phyloP scores from a whole-genome alignment of 805 yeast species.

The Ogataea trehalophila region DNA sequence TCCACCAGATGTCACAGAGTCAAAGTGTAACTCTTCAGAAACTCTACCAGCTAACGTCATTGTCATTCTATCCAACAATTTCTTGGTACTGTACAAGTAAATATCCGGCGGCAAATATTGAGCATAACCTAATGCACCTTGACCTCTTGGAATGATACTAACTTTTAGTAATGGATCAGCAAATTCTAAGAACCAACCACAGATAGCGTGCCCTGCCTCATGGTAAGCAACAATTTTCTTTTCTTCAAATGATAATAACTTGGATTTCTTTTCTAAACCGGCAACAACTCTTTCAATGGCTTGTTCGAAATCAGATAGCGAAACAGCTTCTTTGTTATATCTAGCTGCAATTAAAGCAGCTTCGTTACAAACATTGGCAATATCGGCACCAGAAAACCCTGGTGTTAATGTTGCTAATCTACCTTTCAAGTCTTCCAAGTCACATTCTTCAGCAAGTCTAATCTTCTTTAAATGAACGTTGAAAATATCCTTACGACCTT shows the following conservation, averaged over 20 bases:
- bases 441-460: constrained; percentile 40
- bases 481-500: constrained; percentile 84
- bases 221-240: constrained; percentile 86
- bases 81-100: constrained; percentile 70
- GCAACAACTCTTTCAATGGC: constrained; percentile 94
- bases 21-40: constrained; percentile 84
- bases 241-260: constrained; percentile 73
- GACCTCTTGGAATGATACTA: constrained; percentile 92
- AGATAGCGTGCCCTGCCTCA: constrained; percentile 95
- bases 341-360: constrained; percentile 94
- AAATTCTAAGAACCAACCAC: constrained; percentile 85
- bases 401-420: constrained; percentile 89
- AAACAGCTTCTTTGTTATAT: constrained; percentile 56
- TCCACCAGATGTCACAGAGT: constrained; percentile 87
- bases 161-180: constrained; percentile 92
- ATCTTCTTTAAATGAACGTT: constrained; percentile 70
- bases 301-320: constrained; percentile 73
- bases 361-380: constrained; percentile 91
- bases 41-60: constrained; percentile 94
- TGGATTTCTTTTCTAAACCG: constrained; percentile 84
- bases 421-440: constrained; percentile 64
- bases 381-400: constrained; percentile 94
- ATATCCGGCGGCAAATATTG: constrained; percentile 91
- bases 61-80: constrained; percentile 79
- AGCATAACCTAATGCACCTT: constrained; percentile 94